Percentiles rank a stretch among this genome's conserved stretches.
These are phyloP conservation scores for Azolla pinnata DNA, from an alignment of 75 land plant genomes.

Conservation along the genomic window DNA sequence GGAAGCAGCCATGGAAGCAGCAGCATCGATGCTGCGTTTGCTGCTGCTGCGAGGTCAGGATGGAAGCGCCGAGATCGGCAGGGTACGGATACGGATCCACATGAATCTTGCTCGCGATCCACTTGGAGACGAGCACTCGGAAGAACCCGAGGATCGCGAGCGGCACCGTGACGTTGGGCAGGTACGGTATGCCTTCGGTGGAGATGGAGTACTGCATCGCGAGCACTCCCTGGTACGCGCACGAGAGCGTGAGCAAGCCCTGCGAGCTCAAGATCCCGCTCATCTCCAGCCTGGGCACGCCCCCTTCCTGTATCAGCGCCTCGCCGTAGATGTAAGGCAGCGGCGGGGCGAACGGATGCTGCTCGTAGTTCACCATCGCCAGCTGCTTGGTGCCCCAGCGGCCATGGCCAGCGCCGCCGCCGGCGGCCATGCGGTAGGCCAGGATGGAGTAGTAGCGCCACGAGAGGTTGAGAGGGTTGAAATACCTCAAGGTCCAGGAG, in stretches of 20 bases:
- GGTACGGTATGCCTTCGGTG: constrained; percentile 1
- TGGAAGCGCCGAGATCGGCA: too few species aligned
- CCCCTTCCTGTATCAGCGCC: neutral
- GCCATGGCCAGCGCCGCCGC: neutral
- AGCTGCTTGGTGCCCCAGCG: constrained; percentile 2
- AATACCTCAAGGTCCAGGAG: neutral
- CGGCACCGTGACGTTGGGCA: constrained; percentile 7
- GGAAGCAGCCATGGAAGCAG: too few species aligned
- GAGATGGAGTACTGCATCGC: constrained; percentile 5
- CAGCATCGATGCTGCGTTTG: too few species aligned
- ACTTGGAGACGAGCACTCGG: neutral
- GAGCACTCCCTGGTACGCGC: neutral
- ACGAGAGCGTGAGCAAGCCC: neutral
- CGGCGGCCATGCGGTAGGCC: neutral
- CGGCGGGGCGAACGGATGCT: neutral
- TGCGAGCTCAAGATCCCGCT: constrained; percentile 5
- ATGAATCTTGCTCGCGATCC: constrained; percentile 2
- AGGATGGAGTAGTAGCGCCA: constrained; percentile 10
- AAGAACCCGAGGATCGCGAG: constrained; percentile 2
- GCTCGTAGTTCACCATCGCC: constrained; percentile 5
- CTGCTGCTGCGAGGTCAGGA: too few species aligned
- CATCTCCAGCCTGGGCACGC: neutral
- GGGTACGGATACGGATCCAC: constrained; percentile 4
- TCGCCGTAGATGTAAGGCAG: neutral
- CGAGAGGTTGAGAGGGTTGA: constrained; percentile 8